Evolutionary conservation across 2,329 filamentous ascomycete species (phyloP), one percentile per base, ranked within the genome.

Genomic region (Colletotrichum sublineola): DNA sequence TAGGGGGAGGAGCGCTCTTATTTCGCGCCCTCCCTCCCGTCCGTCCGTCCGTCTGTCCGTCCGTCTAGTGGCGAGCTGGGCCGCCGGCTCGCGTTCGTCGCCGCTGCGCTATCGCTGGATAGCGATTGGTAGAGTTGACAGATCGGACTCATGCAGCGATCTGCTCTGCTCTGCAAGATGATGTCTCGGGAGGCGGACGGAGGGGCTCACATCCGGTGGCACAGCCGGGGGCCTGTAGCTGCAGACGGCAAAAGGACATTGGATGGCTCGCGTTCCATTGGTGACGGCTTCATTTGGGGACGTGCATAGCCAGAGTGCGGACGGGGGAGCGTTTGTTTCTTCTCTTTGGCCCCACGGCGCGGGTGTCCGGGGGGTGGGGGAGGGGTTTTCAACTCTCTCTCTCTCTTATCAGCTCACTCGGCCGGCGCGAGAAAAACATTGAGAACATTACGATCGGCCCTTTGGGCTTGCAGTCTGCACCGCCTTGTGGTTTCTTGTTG

Each of bases 231-330:
- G 33, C 48, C 33, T n/a, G 42, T 44, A 48, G 55, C 24, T 53
- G 53, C 48, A 31, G 64, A 63, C 15, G 68, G 64, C 57, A 71
- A 71, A 71, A 68, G 63, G 63, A 68, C 64, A 68, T 62, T 71
- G 38, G 46, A 12, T 33, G 36, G 50, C 44, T 63, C 44, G 33
- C 40, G 46, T 61, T 50, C 15, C 48, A 63, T 68, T 15, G 50
- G 6, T 31, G 48, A 57, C 57, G 56, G 50, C 44, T 44, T 40
- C 46, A 71, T 62, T 9, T 67, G 20, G 42, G 20, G 33, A 61
- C 20, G 3, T 53, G 42, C 14, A 15, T 24, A 8, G 38, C 50
- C 62, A 64, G 5, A 40, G 42, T 29, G 1, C 42, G 20, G 12
- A n/a, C 2, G 24, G 24, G 24, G 5, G 31, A 5, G 36, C 14